Evolutionary conservation across 169 alveolate species (phyloP), one percentile per base, ranked within the genome.

Genomic region (Plasmodium malariae): DNA sequence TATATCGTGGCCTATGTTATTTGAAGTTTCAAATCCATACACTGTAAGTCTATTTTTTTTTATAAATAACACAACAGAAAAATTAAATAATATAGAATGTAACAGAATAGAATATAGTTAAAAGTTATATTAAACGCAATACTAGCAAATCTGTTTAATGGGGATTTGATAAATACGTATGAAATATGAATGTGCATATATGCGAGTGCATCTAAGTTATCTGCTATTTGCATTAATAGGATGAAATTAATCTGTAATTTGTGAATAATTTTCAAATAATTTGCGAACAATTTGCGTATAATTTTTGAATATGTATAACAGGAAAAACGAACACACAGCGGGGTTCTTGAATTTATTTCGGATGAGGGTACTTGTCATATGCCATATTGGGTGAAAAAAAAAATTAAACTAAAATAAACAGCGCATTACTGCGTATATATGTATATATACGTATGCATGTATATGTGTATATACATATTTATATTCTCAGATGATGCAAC

Each of bases 291-390:
- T n/a, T n/a, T n/a, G n/a, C n/a, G n/a, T n/a, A n/a, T n/a, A n/a
- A 55, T 17, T 17, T 62, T 73, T 3, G 12, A 32, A 73, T 55
- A 63, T 34, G 9, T 19, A 14, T 54, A 24, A 40, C 49, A 93
- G 88, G 92, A 74, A 40, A 92, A 88, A 37, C 34, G 89, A 24
- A 96, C 99, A 1, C 98, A 97, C 87, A 97, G 98, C 72, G 99
- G 99, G 0, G 99, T 97, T 0, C 92, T 96, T 12, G 99, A 97
- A 70, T 97, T 97, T 83, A 93, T 97, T 21, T 98, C 99, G 32
- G 99, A 97, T 74, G 99, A 97, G 80, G 99, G 99, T 3, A 94
- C 95, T 28, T 97, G 98, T 69, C 96, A 96, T 74, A 90, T 97
- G 80, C 99, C 99, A 55, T 96, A 95, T 74, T 97, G 99, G 98